Evolutionary conservation across 192 early-diverging fungal genomes (phyloP).

Genomic region (Backusella liffmaniae): DNA sequence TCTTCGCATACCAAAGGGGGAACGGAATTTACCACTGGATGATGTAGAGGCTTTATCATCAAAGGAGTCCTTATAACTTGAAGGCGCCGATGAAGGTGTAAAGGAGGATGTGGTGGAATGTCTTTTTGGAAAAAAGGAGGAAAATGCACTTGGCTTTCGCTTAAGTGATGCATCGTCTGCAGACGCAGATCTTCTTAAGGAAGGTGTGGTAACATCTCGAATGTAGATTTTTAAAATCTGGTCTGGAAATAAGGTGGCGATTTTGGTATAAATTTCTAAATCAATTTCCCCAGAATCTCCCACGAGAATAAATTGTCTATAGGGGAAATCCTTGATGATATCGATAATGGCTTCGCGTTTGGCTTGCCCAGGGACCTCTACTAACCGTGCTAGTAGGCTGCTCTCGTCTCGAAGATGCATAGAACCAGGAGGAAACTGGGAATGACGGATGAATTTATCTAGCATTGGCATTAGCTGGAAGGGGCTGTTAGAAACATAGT

Average conservation of each 20-base stretch:
- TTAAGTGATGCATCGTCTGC: neutral
- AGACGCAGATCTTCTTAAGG: neutral
- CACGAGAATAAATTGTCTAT: conserved; percentile 76
- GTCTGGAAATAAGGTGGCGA: conserved; percentile 58
- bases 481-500: conserved; percentile 87
- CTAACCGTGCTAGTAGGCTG: conserved; percentile 56
- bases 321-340: conserved; percentile 63
- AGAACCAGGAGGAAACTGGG: conserved; percentile 75
- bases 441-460: conserved; percentile 54
- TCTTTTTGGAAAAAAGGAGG: neutral
- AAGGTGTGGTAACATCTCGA: conserved; percentile 59
- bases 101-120: neutral
- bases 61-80: neutral
- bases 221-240: conserved; percentile 86
- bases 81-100: neutral
- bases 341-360: conserved; percentile 54
- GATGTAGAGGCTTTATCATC: neutral
- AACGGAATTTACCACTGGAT: neutral
- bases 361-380: conserved; percentile 33
- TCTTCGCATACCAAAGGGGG: conserved; percentile 2
- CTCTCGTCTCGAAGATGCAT: conserved; percentile 67
- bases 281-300: conserved; percentile 88
- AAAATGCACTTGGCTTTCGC: neutral
- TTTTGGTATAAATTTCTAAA: conserved; percentile 71
- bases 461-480: conserved; percentile 79